These are phyloP conservation scores for Podila minutissima DNA, from an alignment of 192 early-diverging fungal species.

Conservation along the genomic window DNA sequence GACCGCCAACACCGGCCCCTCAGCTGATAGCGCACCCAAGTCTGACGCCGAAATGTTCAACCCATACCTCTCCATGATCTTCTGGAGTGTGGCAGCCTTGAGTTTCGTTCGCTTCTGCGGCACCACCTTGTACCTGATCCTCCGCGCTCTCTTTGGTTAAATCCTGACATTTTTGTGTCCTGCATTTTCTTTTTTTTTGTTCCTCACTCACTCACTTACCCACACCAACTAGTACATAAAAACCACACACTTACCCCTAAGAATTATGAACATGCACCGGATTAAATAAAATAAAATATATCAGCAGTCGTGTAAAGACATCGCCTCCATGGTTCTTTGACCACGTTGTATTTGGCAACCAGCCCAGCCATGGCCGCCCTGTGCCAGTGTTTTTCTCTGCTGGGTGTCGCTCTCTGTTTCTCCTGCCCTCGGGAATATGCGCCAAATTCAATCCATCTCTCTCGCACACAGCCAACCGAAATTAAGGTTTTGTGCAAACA, in stretches of 20 bases:
- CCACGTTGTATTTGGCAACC: too few relatives aligned
- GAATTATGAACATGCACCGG: too few relatives aligned
- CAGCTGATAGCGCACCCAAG: conserved; percentile 19
- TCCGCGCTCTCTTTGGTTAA: conserved; percentile 67
- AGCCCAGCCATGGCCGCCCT: too few relatives aligned
- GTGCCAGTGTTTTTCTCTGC: too few relatives aligned
- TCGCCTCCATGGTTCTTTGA: too few relatives aligned
- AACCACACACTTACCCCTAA: background rate
- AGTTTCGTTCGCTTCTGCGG: conserved; percentile 80
- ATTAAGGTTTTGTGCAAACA: background rate
- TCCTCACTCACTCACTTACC: background rate
- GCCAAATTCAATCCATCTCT: background rate
- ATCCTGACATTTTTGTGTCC: background rate
- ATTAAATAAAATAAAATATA: too few relatives aligned
- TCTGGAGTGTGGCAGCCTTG: conserved; percentile 83
- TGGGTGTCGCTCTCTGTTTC: too few relatives aligned
- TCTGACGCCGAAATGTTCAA: conserved; percentile 25
- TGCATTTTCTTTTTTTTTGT: too few relatives aligned
- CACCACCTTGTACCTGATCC: conserved; percentile 73
- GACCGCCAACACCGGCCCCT: conserved; percentile 53
- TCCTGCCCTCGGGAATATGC: too few relatives aligned
- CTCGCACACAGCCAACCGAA: background rate
- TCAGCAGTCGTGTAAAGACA: too few relatives aligned
- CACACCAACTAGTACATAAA: background rate
- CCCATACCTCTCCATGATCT: conserved; percentile 78